Base-by-base conservation (phyloP, 768 basidiomycete species). In the Kwoniella mangroviensis region DNA sequence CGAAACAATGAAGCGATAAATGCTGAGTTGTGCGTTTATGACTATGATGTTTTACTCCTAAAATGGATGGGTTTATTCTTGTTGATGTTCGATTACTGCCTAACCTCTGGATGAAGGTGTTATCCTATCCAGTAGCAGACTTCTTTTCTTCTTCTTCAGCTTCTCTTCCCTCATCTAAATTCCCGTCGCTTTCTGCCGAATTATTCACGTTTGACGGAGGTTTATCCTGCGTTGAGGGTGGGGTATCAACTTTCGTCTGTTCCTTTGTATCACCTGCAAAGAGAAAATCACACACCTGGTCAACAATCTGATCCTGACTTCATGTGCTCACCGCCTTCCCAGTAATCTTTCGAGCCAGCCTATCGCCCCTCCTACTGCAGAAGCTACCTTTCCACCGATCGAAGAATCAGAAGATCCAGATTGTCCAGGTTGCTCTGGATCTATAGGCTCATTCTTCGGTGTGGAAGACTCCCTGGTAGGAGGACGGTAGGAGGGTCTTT, bases 341-440 rank as follows among this genome's bases (percentile, higher is more conserved):
- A 79, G 55, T 28, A 76, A 49, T 10, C 70, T 63, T 34, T 79
- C 77, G 12, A 70, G 63, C 66, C 67, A 79, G 17, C 77, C 75
- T 22, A 79, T 65, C 6, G 72, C 78, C 19, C 74, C 72, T 22
- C 78, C 75, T 10, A 79, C 60, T 15, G 71, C 75, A 2, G 75
- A 75, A 42, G 72, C 75, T 9, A 76, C 55, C 34, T 61, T 72
- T 1, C 69, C 73, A 43, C 67, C 40, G 28, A 58, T 12, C 6
- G 42, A n/a, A 21, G 19, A 49, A 10, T 21, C 52, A 24, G 42
- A 6, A 11, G 60, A 43, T 40, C 40, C 34, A 22, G 49, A 7
- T 4, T 54, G 17, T 40, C 40, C 34, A 22, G 55, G 4, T 4
- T 54, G 17, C 21, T 64, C 43, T 11, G 67, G 58, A 45, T 72